Conservation (phyloP, 176 grass and related monocot species). For the Oryza meyeriana region DNA sequence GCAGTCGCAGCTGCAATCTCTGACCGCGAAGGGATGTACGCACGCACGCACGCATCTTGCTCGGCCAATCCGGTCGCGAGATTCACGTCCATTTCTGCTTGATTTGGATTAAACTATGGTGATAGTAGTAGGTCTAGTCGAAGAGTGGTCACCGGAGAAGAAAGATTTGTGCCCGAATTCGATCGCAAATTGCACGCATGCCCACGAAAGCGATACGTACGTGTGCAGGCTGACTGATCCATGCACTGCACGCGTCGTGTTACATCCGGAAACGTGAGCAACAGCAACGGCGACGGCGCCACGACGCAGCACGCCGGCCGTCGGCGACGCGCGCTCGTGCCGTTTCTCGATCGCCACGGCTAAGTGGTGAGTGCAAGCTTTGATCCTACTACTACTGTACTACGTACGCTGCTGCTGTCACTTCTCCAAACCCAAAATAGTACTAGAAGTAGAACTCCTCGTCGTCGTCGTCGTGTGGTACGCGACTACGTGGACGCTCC, state of each 20-base stretch:
- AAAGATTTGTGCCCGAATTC: background rate
- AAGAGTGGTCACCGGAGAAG: background rate
- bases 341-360: background rate
- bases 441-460: background rate
- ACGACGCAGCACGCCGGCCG: too few relatives aligned
- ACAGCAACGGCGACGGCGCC: background rate
- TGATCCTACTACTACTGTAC: background rate
- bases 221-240: background rate
- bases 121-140: background rate
- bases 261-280: slow-evolving; percentile 19
- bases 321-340: too few relatives aligned
- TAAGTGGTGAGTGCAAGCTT: background rate
- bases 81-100: background rate
- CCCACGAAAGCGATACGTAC: slow-evolving; percentile 17
- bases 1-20: slow-evolving; percentile 38
- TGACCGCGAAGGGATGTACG: slow-evolving; percentile 31
- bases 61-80: slow-evolving; percentile 16
- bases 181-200: slow-evolving; percentile 10
- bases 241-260: background rate
- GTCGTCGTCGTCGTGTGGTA: background rate
- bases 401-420: background rate
- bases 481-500: background rate
- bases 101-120: background rate
- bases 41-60: background rate
- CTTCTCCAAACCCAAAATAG: background rate